Evolutionary conservation across 2,329 filamentous ascomycete species (phyloP), one percentile per base, ranked within the genome.

Genomic region (Phyllosticta citribraziliensis): DNA sequence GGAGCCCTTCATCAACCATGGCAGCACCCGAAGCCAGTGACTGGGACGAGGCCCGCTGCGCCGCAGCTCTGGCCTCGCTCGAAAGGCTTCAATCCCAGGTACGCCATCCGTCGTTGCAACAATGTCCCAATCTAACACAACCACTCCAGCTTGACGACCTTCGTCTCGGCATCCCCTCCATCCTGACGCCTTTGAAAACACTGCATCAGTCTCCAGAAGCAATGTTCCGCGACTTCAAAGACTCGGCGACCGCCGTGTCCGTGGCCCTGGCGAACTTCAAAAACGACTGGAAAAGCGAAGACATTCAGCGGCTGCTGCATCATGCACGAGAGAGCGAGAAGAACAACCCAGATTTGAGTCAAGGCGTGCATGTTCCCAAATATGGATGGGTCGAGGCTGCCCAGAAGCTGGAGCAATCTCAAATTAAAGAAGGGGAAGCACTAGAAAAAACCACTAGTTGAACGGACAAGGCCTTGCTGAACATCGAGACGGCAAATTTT

Each of bases 71-170:
- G 51, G 75, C 75, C 35, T 72, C 75, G 54, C 70, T 80, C 20
- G 75, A 78, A 64, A 66, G 69, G 51, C 69, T 80, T 3, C 75
- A 78, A 64, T 69, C 73, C 52, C 73, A 78, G 68, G 78, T 77
- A 64, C 24, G 63, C 55, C 14, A 12, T 10, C 14, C 20, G 24
- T 17, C 19, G 50, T n/a, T 22, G 22, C 51, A 47, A 24, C 14
- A 47, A 47, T 6, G 50, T 20, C 12, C 14, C 59, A 22, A 35
- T 25, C 58, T 50, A 35, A 54, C 64, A 67, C 30, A 27, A 50
- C 1, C 10, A 19, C 24, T 8, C 4, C 57, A 79, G 76, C 67
- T 80, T 22, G 72, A 78, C 50, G 66, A 69, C 47, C 68, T 79
- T 5, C 76, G 78, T 58, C 70, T 74, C 10, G 70, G 74, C 1